Evolutionary conservation across 208 protist species (phyloP), one percentile per base, ranked within the genome.

Genomic region (Leishmania martiniquensis): DNA sequence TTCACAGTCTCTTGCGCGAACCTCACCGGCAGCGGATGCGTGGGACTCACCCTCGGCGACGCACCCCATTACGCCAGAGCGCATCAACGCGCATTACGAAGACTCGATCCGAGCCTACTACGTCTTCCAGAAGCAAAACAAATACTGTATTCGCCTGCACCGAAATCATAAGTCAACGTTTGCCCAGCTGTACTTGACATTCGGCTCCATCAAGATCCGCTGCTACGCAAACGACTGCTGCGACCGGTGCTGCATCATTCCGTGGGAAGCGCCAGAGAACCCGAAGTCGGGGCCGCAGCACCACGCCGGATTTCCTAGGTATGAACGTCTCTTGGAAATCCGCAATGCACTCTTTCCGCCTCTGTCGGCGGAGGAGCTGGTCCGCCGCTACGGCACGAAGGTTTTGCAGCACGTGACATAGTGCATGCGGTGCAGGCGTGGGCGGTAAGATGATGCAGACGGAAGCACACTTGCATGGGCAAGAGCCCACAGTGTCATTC

Each of bases 171-270:
- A 87, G 60, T 42, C 80, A 15, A 97, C 93, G 15, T 97, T 91
- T 75, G 84, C 82, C 1, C 93, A 97, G 85, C 85, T 97, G 42
- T 97, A 96, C 77, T 78, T 97, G 32, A 97, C 93, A 15, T 97
- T 94, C 76, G 91, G 91, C n/a, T 95, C 90, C 22, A 93, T 97
- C 74, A 97, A 97, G 78, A 67, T 97, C 29, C 91, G 93, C 39
- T 97, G 93, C 84, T 97, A 96, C 84, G 79, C 91, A 55, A 97
- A 97, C 76, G 93, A 97, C 85, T 97, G 93, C 83, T 91, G 80
- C 71, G 79, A 89, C 7, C 49, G 84, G 29, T 97, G 93, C 79
- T 85, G 91, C n/a, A 66, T 87, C 20, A 69, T 97, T 29, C 82
- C 81, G 42, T 97, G 93, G 91, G 83, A 76, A 34, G 52, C 67